phyloP scores from a whole-genome alignment of 192 early-diverging fungal species.

The Coemansia sp. region DNA sequence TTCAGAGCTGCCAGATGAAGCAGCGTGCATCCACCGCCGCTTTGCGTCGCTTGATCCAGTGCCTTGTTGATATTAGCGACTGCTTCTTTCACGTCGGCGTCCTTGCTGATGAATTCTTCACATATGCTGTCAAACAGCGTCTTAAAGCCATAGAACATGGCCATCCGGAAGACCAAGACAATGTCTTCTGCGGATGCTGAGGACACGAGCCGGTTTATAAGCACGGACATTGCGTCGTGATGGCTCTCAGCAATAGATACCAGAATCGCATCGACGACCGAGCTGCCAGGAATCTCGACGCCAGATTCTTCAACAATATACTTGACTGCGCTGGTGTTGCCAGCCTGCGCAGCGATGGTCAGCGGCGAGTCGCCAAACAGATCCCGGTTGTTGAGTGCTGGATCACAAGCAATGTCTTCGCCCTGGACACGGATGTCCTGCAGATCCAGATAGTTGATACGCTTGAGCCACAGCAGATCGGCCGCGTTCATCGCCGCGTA shows the following conservation, averaged over 20 bases:
- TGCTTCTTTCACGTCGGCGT: conserved; percentile 9
- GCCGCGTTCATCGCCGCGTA: conserved; percentile 33
- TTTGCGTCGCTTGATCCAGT: conserved; percentile 18
- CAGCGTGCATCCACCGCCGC: conserved; percentile 25
- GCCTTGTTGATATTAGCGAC: conserved; percentile 17
- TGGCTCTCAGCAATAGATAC: conserved; percentile 18
- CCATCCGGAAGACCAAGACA: conserved; percentile 27
- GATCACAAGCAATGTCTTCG: conserved; percentile 5
- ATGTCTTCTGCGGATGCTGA: conserved; percentile 26
- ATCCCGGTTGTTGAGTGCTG: conserved; percentile 28
- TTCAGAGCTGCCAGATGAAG: conserved; percentile 50
- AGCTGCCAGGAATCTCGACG: conserved; percentile 18
- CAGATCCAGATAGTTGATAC: conserved; percentile 28
- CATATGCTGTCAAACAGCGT: conserved; percentile 31
- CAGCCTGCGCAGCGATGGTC: conserved; percentile 38
- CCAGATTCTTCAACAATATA: conserved; percentile 47
- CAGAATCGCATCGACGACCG: conserved; percentile 37
- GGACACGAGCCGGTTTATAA: conserved; percentile 17
- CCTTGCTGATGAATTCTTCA: conserved; percentile 10
- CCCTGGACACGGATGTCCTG: conserved; percentile 26
- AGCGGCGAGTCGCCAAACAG: conserved; percentile 46
- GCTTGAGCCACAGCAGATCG: conserved; percentile 41
- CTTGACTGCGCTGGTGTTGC: conserved; percentile 31
- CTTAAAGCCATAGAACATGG: conserved; percentile 40
- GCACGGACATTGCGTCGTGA: conserved; percentile 11